A percentile compares a stretch with the other conserved stretches of the same genome.
Evolutionary conservation across 192 early-diverging fungal genomes (phyloP).

Genomic region (Coemansia sp.): DNA sequence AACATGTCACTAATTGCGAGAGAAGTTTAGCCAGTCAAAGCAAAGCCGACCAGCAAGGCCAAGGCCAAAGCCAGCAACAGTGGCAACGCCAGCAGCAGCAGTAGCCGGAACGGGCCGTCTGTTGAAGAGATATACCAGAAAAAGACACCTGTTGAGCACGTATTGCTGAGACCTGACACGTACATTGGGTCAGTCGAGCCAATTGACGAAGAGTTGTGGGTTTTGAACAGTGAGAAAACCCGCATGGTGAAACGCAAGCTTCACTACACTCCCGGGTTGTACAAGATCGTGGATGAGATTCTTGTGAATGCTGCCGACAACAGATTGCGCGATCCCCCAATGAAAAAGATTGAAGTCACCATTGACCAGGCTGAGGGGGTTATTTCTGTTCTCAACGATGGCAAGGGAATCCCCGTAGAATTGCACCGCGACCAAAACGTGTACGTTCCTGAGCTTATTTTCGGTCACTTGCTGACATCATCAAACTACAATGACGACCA

Average conservation of each 20-base stretch:
- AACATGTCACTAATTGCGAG: background rate
- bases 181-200: conserved; percentile 93
- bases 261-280: conserved; percentile 82
- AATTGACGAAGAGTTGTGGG: conserved; percentile 80
- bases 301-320: conserved; percentile 96
- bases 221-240: conserved; percentile 67
- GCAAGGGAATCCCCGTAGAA: conserved; percentile 90
- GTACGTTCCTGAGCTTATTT: conserved; percentile 96
- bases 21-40: conserved; percentile 34
- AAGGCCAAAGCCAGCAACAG: conserved; percentile 2
- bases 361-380: conserved; percentile 74
- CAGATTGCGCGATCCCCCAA: conserved; percentile 84
- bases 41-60: conserved; percentile 12
- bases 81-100: background rate
- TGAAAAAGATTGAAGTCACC: conserved; percentile 85
- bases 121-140: conserved; percentile 93
- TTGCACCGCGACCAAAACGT: conserved; percentile 85
- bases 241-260: conserved; percentile 64
- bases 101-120: conserved; percentile 32
- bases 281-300: conserved; percentile 99
- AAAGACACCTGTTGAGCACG: conserved; percentile 93
- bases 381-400: conserved; percentile 93
- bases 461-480: conserved; percentile 94
- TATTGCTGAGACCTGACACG: conserved; percentile 89
- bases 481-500: conserved; percentile 96